Conservation (phyloP, 75 land plant species). For the Selaginella moellendorffii region DNA sequence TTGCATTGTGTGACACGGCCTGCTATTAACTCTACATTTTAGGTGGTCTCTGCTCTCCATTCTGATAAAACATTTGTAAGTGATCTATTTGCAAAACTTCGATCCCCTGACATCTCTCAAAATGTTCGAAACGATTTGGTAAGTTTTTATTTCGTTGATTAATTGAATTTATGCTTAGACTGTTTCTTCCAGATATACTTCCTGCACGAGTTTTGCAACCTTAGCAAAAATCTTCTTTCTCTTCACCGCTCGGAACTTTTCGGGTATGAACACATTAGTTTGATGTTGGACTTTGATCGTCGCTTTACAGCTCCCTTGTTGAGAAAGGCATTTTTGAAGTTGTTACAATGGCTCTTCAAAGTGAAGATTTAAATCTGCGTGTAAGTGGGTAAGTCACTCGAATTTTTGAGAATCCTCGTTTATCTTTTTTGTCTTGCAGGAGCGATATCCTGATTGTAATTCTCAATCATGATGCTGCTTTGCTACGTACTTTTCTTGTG, state of each 20-base stretch:
- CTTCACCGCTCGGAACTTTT: slow-evolving; percentile 58
- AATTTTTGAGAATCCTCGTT: neutral
- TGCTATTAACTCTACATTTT: no score
- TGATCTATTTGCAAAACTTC: slow-evolving; percentile 60
- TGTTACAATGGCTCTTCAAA: slow-evolving; percentile 45
- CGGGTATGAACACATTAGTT: slow-evolving; percentile 23
- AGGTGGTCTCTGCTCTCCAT: slow-evolving; percentile 56
- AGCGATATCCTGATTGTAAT: slow-evolving; percentile 80
- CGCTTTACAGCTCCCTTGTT: slow-evolving; percentile 48
- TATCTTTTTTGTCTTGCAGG: slow-evolving; percentile 36
- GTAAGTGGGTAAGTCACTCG: slow-evolving; percentile 51
- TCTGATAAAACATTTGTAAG: slow-evolving; percentile 64
- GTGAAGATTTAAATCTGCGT: slow-evolving; percentile 59
- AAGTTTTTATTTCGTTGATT: slow-evolving; percentile 6
- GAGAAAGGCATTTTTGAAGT: slow-evolving; percentile 82
- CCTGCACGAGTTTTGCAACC: slow-evolving; percentile 75
- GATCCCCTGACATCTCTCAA: slow-evolving; percentile 40
- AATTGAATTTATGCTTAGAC: neutral
- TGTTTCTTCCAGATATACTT: slow-evolving; percentile 44
- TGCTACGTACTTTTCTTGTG: slow-evolving; percentile 57
- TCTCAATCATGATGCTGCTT: slow-evolving; percentile 65
- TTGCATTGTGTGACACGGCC: no score
- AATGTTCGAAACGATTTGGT: slow-evolving; percentile 62
- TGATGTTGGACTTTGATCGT: neutral
- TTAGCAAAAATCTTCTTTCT: slow-evolving; percentile 67